Percentiles rank a stretch among this genome's conserved stretches.
phyloP scores from a whole-genome alignment of 2,329 filamentous ascomycete species.

The Clonostachys solani region DNA sequence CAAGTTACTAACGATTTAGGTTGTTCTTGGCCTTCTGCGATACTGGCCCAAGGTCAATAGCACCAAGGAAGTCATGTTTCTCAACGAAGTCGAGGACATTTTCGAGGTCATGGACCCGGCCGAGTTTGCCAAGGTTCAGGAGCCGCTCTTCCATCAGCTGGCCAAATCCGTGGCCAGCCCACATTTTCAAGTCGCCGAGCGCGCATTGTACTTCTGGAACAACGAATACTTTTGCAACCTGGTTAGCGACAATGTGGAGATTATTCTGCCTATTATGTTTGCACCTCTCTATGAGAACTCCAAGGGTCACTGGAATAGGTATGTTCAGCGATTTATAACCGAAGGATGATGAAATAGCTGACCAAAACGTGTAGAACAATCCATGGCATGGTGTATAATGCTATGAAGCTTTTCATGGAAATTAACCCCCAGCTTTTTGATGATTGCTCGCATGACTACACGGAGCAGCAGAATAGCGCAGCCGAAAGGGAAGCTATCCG shows the following conservation, averaged over 20 bases:
- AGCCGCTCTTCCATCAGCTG: slow-evolving; percentile 93
- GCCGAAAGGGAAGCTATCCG: slow-evolving; percentile 78
- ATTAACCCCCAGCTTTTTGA: slow-evolving; percentile 98
- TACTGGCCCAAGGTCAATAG: slow-evolving; percentile 99
- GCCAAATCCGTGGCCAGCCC: slow-evolving; percentile 97
- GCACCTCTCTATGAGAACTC: slow-evolving; percentile 97
- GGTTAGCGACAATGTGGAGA: slow-evolving; percentile 97
- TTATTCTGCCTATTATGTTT: slow-evolving; percentile 99
- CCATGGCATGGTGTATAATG: slow-evolving; percentile 99
- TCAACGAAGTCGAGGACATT: slow-evolving; percentile 98
- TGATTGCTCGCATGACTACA: slow-evolving; percentile 97
- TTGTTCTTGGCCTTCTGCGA: slow-evolving; percentile 87
- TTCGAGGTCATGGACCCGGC: slow-evolving; percentile 99
- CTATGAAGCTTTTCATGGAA: slow-evolving; percentile 99
- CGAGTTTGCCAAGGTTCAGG: slow-evolving; percentile 98
- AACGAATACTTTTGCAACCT: slow-evolving; percentile 99
- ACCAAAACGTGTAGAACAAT: slow-evolving; percentile 68
- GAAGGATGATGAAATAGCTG: slow-evolving; percentile 5
- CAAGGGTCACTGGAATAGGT: slow-evolving; percentile 99
- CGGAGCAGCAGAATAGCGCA: slow-evolving; percentile 89
- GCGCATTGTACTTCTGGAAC: slow-evolving; percentile 99
- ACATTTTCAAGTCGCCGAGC: slow-evolving; percentile 97
- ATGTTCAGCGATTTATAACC: slow-evolving; percentile 12
- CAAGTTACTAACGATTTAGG: slow-evolving; percentile 41
- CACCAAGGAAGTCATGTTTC: slow-evolving; percentile 99